Conservation (phyloP, 345 rosid species). For the Eucalyptus polybractea region DNA sequence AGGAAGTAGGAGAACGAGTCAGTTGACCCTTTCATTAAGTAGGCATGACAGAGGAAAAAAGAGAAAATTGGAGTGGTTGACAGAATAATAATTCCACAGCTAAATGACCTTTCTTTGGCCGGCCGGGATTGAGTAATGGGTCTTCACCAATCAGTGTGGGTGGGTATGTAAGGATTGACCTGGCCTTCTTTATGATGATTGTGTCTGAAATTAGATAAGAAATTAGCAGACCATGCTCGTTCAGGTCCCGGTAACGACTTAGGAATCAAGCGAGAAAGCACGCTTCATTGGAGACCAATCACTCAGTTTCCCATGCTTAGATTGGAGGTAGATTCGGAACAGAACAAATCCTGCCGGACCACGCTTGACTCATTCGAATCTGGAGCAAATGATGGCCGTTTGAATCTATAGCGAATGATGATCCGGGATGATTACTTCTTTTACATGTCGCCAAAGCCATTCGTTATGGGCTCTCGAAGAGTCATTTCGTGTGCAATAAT, state of each 20-base stretch:
- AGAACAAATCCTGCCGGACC: neutral
- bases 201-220: neutral
- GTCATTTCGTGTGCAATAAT: neutral
- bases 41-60: neutral
- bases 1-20: neutral
- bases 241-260: neutral
- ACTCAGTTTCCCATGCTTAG: neutral
- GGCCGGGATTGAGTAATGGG: neutral
- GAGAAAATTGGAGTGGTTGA: neutral
- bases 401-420: neutral
- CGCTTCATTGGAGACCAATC: neutral
- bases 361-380: neutral
- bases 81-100: neutral
- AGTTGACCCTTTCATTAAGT: neutral
- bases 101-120: neutral
- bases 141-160: neutral
- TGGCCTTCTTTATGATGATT: neutral
- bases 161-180: neutral
- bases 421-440: neutral
- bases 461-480: neutral
- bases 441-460: neutral
- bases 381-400: neutral
- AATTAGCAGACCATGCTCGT: neutral
- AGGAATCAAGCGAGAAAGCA: neutral
- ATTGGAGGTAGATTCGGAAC: neutral